phyloP scores from a whole-genome alignment of 2,329 filamentous ascomycete genomes.

The Aspergillus unguis region DNA sequence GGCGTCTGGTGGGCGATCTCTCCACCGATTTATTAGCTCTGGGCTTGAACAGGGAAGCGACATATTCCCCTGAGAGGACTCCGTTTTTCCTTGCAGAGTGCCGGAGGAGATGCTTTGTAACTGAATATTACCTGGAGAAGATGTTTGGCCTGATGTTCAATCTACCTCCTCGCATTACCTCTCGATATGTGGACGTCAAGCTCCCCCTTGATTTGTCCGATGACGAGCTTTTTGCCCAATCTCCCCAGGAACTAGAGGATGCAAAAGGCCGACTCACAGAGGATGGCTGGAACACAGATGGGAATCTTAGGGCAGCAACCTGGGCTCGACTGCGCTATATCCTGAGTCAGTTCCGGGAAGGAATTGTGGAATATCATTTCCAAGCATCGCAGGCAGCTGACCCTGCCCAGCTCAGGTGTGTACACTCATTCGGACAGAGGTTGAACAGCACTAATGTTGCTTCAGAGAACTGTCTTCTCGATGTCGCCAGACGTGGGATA shows the following conservation, averaged over 20 bases:
- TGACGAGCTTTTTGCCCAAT: neutral
- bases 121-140: neutral
- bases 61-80: neutral
- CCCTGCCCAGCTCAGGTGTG: neutral
- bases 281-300: neutral
- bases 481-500: neutral
- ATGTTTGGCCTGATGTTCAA: neutral
- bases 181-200: neutral
- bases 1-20: neutral
- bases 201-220: neutral
- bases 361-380: neutral
- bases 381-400: neutral
- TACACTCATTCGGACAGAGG: neutral
- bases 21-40: neutral
- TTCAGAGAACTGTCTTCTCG: neutral
- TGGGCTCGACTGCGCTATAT: neutral
- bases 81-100: neutral
- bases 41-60: neutral
- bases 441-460: neutral
- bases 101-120: neutral
- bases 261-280: neutral
- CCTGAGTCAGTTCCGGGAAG: neutral
- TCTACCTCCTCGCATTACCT: neutral
- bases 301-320: neutral
- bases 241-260: neutral